Conservation (phyloP, 345 rosid species). For the Acer campestre region DNA sequence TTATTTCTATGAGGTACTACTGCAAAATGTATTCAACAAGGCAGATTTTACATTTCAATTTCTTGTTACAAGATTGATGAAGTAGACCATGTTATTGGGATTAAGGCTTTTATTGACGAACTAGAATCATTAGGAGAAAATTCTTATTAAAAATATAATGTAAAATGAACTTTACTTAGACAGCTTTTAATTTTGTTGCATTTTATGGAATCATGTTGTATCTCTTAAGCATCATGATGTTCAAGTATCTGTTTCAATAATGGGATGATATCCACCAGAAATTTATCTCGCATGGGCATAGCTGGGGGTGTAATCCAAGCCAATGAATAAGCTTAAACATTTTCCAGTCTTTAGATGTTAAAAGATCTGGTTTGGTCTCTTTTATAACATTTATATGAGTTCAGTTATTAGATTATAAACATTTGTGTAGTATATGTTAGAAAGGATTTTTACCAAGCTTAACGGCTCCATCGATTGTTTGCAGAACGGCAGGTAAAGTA, state of each 20-base stretch:
- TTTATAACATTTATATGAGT: not conserved
- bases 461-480: conserved; percentile 16
- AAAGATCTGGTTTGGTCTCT: not conserved
- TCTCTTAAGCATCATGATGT: not conserved
- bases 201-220: not conserved
- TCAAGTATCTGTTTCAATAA: not conserved
- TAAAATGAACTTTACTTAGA: not conserved
- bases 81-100: not conserved
- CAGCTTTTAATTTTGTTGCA: too few relatives aligned
- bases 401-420: not conserved
- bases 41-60: not conserved
- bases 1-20: not conserved
- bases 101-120: not conserved
- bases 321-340: not conserved
- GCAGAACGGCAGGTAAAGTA: conserved; percentile 78
- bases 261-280: not conserved
- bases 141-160: not conserved
- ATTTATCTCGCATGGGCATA: not conserved
- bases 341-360: not conserved
- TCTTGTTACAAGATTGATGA: not conserved
- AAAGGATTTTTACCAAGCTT: not conserved
- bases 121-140: not conserved
- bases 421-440: not conserved
- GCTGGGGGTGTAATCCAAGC: not conserved
- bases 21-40: not conserved